Evolutionary conservation across 23 red algal genomes (phyloP).

Genomic region (Agarophyton chilense): DNA sequence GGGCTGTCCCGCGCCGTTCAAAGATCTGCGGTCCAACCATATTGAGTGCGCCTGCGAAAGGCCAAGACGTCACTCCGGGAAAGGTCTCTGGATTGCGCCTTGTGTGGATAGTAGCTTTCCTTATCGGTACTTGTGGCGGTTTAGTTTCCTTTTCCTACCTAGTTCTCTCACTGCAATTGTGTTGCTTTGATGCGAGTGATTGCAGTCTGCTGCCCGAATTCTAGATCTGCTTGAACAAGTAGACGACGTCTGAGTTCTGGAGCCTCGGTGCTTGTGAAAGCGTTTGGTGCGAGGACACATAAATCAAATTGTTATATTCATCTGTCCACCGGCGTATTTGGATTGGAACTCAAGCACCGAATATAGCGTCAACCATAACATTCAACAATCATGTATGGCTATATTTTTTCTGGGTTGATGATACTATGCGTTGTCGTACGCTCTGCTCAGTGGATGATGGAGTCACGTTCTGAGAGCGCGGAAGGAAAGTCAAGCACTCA

Average conservation of each 20-base stretch:
- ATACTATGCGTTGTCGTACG: conserved; percentile 47
- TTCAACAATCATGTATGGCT: conserved; percentile 51
- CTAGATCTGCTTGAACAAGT: not conserved
- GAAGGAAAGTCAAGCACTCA: not conserved
- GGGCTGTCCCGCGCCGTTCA: not conserved
- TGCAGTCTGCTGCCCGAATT: not conserved
- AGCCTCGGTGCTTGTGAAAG: not conserved
- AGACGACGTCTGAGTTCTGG: not conserved
- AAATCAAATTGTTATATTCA: not conserved
- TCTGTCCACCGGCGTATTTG: not conserved
- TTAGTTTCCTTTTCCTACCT: not conserved
- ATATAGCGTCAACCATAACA: not conserved
- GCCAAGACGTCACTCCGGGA: not conserved
- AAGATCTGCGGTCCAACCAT: not conserved
- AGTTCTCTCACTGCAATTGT: not conserved
- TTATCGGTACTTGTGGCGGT: too few relatives aligned
- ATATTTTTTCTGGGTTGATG: conserved; percentile 48
- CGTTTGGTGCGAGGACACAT: not conserved
- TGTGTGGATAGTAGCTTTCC: not conserved
- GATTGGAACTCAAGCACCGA: too few relatives aligned
- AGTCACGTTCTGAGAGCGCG: not conserved
- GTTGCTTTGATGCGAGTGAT: not conserved
- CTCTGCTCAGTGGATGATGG: conserved; percentile 40
- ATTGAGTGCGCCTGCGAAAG: not conserved
- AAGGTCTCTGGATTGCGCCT: not conserved